phyloP scores from a whole-genome alignment of 805 yeast species.

The Kazachstania psychrophila region DNA sequence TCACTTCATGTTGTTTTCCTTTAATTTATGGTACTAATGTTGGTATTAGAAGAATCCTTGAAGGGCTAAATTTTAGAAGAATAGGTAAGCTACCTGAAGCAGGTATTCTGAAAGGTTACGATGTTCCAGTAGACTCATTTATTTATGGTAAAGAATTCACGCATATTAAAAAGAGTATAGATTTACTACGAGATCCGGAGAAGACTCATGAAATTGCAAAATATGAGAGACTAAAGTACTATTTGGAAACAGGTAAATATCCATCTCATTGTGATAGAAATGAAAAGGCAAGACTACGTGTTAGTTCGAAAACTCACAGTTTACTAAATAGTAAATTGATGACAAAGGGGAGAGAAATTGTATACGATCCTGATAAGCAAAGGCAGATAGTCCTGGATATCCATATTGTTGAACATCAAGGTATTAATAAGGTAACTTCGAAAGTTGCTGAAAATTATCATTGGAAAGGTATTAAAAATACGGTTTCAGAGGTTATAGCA shows the following conservation, averaged over 20 bases:
- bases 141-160: slow-evolving; percentile 77
- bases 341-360: slow-evolving; percentile 76
- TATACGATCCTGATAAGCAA: slow-evolving; percentile 67
- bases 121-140: slow-evolving; percentile 76
- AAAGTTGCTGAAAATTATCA: slow-evolving; percentile 71
- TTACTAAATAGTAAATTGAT: slow-evolving; percentile 62
- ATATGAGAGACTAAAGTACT: slow-evolving; percentile 69
- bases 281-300: slow-evolving; percentile 78
- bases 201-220: slow-evolving; percentile 32
- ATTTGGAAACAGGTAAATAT: slow-evolving; percentile 74
- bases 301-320: slow-evolving; percentile 64
- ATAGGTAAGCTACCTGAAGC: slow-evolving; percentile 81
- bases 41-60: slow-evolving; percentile 73
- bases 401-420: slow-evolving; percentile 68
- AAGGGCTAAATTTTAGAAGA: slow-evolving; percentile 62
- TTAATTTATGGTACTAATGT: slow-evolving; percentile 82
- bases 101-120: slow-evolving; percentile 77
- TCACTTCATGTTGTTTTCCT: slow-evolving; percentile 74
- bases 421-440: slow-evolving; percentile 81
- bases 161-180: slow-evolving; percentile 32
- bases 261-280: slow-evolving; percentile 75
- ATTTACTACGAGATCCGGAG: slow-evolving; percentile 21
- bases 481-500: slow-evolving; percentile 70
- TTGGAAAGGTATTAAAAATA: slow-evolving; percentile 85
- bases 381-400: slow-evolving; percentile 60